Percentiles rank a stretch among this genome's conserved stretches.
Conservation (phyloP, 1,284 basidiomycete genomes). For the Ustilago trichophora region DNA sequence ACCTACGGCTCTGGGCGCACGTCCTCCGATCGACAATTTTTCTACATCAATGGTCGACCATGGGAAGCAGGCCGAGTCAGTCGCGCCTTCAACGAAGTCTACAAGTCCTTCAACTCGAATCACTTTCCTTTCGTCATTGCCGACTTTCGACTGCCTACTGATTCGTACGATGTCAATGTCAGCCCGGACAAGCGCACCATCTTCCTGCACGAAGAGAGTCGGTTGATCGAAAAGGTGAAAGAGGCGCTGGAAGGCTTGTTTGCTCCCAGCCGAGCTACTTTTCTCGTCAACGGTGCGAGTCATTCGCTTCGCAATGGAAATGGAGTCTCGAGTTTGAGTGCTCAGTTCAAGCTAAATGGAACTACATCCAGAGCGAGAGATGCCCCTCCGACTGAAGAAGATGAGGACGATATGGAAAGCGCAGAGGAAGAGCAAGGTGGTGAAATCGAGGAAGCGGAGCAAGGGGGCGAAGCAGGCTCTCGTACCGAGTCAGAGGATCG, state of each 20-base stretch:
- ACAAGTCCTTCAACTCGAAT: constrained; percentile 55
- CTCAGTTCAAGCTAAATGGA: constrained; percentile 14
- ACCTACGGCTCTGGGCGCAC: constrained; percentile 73
- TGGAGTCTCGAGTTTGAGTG: constrained; percentile 6
- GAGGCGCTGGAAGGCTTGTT: constrained; percentile 74
- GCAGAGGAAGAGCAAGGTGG: constrained; percentile 19
- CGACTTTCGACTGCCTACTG: constrained; percentile 82
- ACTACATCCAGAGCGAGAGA: background rate
- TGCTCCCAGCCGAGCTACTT: constrained; percentile 76
- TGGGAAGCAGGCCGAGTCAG: constrained; percentile 72
- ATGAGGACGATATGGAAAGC: constrained; percentile 13
- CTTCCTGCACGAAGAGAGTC: constrained; percentile 86
- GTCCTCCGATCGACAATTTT: constrained; percentile 84
- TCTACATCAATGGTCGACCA: constrained; percentile 92
- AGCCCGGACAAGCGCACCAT: constrained; percentile 96
- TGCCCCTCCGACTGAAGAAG: background rate
- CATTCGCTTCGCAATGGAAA: constrained; percentile 24
- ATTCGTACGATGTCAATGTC: constrained; percentile 91
- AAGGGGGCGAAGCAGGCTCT: background rate
- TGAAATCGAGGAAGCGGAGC: background rate
- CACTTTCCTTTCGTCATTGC: constrained; percentile 79
- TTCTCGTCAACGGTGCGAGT: constrained; percentile 59
- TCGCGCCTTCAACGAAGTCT: constrained; percentile 62
- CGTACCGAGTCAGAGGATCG: background rate
- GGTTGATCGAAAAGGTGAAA: constrained; percentile 74